A percentile compares a stretch with the other conserved stretches of the same genome.
phyloP scores from a whole-genome alignment of 1,284 basidiomycete species.

The Tilletia indica region DNA sequence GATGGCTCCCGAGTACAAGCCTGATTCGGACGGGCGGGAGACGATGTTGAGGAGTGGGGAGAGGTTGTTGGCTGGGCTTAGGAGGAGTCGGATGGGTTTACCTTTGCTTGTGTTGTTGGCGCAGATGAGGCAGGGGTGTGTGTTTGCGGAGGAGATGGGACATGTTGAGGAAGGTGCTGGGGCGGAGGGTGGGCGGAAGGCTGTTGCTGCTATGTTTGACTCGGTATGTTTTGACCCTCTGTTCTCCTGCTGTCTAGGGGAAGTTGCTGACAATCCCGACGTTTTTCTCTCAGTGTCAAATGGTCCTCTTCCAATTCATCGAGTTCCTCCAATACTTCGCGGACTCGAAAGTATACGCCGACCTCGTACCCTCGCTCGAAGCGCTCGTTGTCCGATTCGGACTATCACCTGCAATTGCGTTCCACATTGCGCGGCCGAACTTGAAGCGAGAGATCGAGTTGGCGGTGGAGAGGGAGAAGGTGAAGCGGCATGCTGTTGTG shows the following conservation, averaged over 20 bases:
- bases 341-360: constrained; percentile 38
- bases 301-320: constrained; percentile 50
- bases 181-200: constrained; percentile 26
- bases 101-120: constrained; percentile 51
- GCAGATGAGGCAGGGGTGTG: constrained; percentile 26
- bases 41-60: constrained; percentile 38
- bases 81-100: constrained; percentile 38
- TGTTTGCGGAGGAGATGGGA: constrained; percentile 15
- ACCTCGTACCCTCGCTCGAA: constrained; percentile 36
- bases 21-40: constrained; percentile 29
- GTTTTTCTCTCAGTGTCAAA: not conserved
- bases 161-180: constrained; percentile 27
- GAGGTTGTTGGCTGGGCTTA: constrained; percentile 37
- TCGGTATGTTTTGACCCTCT: constrained; percentile 19
- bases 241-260: not conserved
- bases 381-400: constrained; percentile 44
- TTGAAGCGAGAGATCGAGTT: constrained; percentile 22
- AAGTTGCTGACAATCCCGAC: not conserved
- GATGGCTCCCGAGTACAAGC: constrained; percentile 63
- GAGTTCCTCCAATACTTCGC: constrained; percentile 50
- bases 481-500: not conserved
- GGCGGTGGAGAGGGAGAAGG: not conserved
- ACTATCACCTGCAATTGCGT: constrained; percentile 48
- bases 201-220: constrained; percentile 35
- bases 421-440: constrained; percentile 48